phyloP scores from a whole-genome alignment of 73 alveolate species.

The Tetrahymena borealis region DNA sequence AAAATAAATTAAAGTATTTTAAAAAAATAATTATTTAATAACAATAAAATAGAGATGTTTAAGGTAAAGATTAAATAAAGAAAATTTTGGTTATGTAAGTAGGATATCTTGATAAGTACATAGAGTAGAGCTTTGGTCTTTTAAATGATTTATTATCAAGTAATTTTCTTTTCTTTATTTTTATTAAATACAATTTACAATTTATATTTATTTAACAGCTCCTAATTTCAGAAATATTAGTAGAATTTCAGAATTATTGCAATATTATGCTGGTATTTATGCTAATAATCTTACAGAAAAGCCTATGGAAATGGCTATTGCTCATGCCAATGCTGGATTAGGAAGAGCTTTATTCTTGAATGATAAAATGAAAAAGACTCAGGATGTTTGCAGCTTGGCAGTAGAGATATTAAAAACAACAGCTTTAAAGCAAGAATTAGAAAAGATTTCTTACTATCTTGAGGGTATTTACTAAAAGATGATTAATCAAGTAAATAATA shows the following conservation, averaged over 20 bases:
- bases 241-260: background rate
- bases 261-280: background rate
- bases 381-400: background rate
- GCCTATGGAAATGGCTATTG: background rate
- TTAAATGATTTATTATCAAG: background rate
- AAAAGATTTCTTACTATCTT: background rate
- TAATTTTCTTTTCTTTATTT: background rate
- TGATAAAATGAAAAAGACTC: background rate
- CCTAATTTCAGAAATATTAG: background rate
- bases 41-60: background rate
- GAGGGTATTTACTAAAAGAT: background rate
- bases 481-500: background rate
- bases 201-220: background rate
- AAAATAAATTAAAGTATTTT: too few relatives aligned
- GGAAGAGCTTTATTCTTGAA: background rate
- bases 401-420: background rate
- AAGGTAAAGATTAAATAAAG: background rate
- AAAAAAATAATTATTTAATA: background rate
- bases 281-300: background rate
- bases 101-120: background rate
- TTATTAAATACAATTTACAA: background rate
- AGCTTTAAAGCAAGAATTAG: background rate
- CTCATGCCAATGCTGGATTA: background rate
- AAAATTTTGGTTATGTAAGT: background rate
- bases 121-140: background rate